Percentiles rank a stretch among this genome's conserved stretches.
Evolutionary conservation across 2,329 filamentous ascomycete genomes (phyloP).

Genomic region (Pseudogymnoascus verrucosus): DNA sequence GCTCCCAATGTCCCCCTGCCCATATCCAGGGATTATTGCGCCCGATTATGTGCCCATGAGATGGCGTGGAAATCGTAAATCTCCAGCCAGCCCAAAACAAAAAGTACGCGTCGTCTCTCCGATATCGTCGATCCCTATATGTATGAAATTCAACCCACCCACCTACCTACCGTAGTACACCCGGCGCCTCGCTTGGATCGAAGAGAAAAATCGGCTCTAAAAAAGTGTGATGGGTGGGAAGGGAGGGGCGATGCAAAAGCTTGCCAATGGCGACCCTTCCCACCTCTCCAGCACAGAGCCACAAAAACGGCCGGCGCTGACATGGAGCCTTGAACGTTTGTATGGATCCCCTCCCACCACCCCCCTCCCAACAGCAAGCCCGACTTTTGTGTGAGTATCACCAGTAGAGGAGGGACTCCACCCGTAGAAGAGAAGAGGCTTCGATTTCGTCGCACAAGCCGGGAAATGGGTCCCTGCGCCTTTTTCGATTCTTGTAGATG

Average conservation of each 20-base stretch:
- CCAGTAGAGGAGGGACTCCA: slow-evolving; percentile 6
- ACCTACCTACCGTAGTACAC: not conserved
- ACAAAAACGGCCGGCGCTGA: not conserved
- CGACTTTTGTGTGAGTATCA: not conserved
- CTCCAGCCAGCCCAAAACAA: not conserved
- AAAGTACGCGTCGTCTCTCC: not conserved
- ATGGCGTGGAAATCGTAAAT: not conserved
- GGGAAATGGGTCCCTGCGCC: slow-evolving; percentile 7
- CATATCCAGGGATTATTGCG: not conserved
- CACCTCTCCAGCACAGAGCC: not conserved
- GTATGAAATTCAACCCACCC: not conserved
- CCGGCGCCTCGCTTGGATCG: not conserved
- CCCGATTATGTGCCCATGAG: not conserved
- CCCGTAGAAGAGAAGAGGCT: not conserved
- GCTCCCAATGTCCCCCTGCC: not conserved
- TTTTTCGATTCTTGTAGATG: not conserved
- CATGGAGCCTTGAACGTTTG: slow-evolving; percentile 2
- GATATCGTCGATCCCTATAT: not conserved
- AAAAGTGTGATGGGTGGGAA: not conserved
- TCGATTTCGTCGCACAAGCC: slow-evolving; percentile 7
- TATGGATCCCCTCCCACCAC: not conserved
- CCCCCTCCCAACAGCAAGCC: not conserved
- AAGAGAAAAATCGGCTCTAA: not conserved
- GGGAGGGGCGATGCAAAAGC: not conserved
- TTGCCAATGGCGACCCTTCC: not conserved